phyloP scores from a whole-genome alignment of 2,329 filamentous ascomycete genomes.

The Sporothrix curviconia region DNA sequence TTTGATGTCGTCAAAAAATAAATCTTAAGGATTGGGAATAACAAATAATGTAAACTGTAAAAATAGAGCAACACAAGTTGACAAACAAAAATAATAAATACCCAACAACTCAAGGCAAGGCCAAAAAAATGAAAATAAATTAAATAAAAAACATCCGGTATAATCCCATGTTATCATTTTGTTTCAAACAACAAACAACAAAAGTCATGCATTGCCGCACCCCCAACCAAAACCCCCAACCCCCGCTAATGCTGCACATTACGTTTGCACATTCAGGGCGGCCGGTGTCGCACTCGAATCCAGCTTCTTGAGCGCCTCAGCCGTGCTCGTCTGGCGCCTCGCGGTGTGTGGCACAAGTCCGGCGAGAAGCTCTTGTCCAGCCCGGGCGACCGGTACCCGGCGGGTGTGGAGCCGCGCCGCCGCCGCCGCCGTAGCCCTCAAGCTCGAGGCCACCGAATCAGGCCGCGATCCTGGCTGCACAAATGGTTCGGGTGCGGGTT shows the following conservation, averaged over 20 bases:
- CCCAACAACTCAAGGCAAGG: too few relatives aligned
- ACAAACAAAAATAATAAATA: too few relatives aligned
- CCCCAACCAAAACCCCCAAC: not conserved
- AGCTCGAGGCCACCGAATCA: slow-evolving; percentile 30
- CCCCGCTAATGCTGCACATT: not conserved
- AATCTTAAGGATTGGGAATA: too few relatives aligned
- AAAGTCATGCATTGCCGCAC: not conserved
- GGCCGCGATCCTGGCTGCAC: slow-evolving; percentile 29
- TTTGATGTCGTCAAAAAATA: too few relatives aligned
- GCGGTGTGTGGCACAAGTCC: slow-evolving; percentile 40
- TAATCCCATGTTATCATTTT: slow-evolving; percentile 12
- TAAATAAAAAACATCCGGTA: too few relatives aligned
- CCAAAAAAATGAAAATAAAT: too few relatives aligned
- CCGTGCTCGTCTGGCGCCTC: slow-evolving; percentile 41
- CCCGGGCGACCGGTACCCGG: slow-evolving; percentile 32
- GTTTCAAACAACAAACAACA: not conserved
- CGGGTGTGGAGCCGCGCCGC: not conserved
- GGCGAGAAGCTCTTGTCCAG: slow-evolving; percentile 36
- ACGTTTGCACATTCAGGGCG: not conserved
- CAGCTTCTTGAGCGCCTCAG: slow-evolving; percentile 23
- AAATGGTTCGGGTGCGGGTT: too few relatives aligned
- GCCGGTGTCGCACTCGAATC: slow-evolving; percentile 12
- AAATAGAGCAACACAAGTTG: too few relatives aligned
- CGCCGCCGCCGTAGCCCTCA: slow-evolving; percentile 17
- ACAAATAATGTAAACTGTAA: too few relatives aligned